phyloP scores from a whole-genome alignment of 441 rosid genomes.

The Gossypium schwendimanii region DNA sequence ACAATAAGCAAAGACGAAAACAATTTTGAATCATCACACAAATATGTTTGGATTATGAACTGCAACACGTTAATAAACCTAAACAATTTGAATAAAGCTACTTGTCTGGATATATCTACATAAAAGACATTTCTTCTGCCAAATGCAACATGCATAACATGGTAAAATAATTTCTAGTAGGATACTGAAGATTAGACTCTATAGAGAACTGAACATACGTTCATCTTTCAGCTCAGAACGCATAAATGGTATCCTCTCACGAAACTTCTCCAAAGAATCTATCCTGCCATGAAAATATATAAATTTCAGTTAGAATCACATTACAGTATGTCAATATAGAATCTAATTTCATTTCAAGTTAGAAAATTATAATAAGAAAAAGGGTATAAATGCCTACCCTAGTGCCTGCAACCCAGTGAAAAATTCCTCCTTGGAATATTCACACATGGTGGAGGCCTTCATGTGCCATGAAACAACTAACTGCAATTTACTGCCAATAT shows the following conservation, averaged over 20 bases:
- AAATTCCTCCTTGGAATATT: conserved; percentile 87
- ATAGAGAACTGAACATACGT: conserved; percentile 41
- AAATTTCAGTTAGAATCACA: conserved; percentile 12
- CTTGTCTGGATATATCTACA: not conserved
- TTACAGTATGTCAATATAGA: conserved; percentile 7
- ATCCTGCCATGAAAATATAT: conserved; percentile 53
- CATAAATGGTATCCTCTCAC: conserved; percentile 62
- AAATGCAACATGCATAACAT: not conserved
- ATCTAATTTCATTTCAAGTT: not conserved
- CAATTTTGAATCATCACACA: conserved; percentile 6
- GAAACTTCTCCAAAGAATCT: conserved; percentile 75
- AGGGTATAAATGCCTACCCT: conserved; percentile 43
- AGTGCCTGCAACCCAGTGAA: conserved; percentile 67
- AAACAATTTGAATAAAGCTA: not conserved
- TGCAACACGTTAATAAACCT: not conserved
- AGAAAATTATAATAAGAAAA: not conserved
- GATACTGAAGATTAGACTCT: not conserved
- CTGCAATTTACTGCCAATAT: conserved; percentile 35
- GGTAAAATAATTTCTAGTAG: conserved; percentile 5
- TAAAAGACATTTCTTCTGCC: not conserved
- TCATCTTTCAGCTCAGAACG: conserved; percentile 86
- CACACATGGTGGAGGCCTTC: conserved; percentile 97
- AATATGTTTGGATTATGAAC: not conserved
- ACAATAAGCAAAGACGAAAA: conserved; percentile 18
- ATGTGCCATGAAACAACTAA: conserved; percentile 97